A percentile compares a stretch with the other conserved stretches of the same genome.
Evolutionary conservation across 1,284 basidiomycete species (phyloP).

Genomic region (Cerioporus squamosus): DNA sequence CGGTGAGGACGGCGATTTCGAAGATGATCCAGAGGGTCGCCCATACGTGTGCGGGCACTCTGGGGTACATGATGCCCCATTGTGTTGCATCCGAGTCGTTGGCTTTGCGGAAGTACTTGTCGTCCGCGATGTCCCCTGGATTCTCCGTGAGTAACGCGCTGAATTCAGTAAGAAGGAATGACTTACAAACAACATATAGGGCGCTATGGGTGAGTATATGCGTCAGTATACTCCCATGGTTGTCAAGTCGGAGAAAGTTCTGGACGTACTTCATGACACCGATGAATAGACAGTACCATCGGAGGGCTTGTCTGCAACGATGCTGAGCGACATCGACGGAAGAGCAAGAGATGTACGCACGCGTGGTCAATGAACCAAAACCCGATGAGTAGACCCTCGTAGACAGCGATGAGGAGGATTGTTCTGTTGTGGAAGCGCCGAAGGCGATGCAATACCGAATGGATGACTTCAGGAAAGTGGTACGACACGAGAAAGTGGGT

Average conservation of each 20-base stretch:
- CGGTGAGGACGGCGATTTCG: conserved; percentile 65
- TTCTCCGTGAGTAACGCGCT: neutral
- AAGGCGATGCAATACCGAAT: neutral
- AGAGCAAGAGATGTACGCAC: conserved; percentile 44
- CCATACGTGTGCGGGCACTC: conserved; percentile 75
- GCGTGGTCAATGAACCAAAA: conserved; percentile 88
- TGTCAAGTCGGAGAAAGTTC: conserved; percentile 4
- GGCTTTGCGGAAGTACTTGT: conserved; percentile 83
- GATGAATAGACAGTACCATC: conserved; percentile 84
- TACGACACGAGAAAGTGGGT: neutral
- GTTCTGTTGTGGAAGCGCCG: conserved; percentile 51
- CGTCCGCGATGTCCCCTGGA: conserved; percentile 83
- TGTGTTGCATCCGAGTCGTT: conserved; percentile 86
- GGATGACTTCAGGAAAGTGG: neutral
- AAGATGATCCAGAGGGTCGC: conserved; percentile 77
- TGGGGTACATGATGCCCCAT: conserved; percentile 70
- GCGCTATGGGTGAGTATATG: conserved; percentile 46
- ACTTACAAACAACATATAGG: conserved; percentile 77
- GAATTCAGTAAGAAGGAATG: neutral
- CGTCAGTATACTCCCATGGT: neutral
- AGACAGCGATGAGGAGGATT: conserved; percentile 73
- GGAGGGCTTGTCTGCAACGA: conserved; percentile 54
- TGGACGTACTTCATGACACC: conserved; percentile 80
- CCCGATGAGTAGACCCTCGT: conserved; percentile 77
- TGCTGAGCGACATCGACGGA: neutral